A percentile compares a stretch with the other conserved stretches of the same genome.
phyloP scores from a whole-genome alignment of 192 early-diverging fungal genomes.

The Podila minutissima region DNA sequence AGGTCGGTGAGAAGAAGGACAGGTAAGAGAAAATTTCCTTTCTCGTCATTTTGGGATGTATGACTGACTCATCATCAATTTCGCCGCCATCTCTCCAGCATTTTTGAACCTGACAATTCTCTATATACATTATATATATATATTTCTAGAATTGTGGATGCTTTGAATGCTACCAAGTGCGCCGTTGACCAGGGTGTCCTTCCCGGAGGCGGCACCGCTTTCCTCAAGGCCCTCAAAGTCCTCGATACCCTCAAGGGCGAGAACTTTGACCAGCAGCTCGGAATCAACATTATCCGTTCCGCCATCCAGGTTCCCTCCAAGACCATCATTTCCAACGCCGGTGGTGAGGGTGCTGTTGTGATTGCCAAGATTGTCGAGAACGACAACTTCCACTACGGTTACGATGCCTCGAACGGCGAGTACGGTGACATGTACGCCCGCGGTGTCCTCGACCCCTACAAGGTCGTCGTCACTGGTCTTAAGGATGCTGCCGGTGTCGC shows the following conservation, averaged over 20 bases:
- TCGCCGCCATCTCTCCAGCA: too few species aligned
- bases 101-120: too few species aligned
- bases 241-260: slow-evolving; percentile 85
- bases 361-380: slow-evolving; percentile 95
- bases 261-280: slow-evolving; percentile 99
- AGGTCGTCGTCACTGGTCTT: slow-evolving; percentile 98
- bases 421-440: slow-evolving; percentile 97
- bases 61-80: too few species aligned
- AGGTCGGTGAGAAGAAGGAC: slow-evolving; percentile 99
- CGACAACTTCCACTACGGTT: slow-evolving; percentile 92
- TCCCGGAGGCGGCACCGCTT: slow-evolving; percentile 97
- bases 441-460: slow-evolving; percentile 98
- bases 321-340: slow-evolving; percentile 98
- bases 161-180: slow-evolving; percentile 97
- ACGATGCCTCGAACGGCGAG: slow-evolving; percentile 90
- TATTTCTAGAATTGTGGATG: slow-evolving; percentile 83
- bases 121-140: too few species aligned
- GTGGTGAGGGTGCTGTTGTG: slow-evolving; percentile 95
- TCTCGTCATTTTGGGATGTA: neutral
- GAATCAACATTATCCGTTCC: slow-evolving; percentile 95
- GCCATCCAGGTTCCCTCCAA: slow-evolving; percentile 93
- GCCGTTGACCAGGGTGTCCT: slow-evolving; percentile 99
- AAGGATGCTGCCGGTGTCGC: slow-evolving; percentile 98
- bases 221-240: slow-evolving; percentile 92
- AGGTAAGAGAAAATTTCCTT: slow-evolving; percentile 50